A percentile compares a stretch with the other conserved stretches of the same genome.
Conservation (phyloP, 2,329 filamentous ascomycete genomes). For the Trichoderma hamatum region DNA sequence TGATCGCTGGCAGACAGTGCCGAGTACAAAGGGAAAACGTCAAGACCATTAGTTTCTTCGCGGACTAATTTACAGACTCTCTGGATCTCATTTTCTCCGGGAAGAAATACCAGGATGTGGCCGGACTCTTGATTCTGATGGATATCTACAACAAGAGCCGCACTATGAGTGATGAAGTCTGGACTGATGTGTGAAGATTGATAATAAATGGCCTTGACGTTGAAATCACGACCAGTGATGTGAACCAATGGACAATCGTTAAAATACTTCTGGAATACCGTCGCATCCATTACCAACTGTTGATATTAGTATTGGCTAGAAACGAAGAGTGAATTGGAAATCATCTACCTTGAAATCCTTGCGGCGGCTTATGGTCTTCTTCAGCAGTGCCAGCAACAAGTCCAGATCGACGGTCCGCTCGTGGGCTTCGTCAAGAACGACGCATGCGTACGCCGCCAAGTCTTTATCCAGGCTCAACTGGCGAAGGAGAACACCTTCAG, state of each 20-base stretch:
- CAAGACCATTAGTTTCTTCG: not conserved
- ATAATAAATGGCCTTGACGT: slow-evolving; percentile 17
- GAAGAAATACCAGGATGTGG: slow-evolving; percentile 28
- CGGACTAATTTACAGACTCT: slow-evolving; percentile 12
- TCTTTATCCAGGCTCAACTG: not conserved
- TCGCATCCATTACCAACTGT: too few species aligned
- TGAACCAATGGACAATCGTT: slow-evolving; percentile 9
- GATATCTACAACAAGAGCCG: slow-evolving; percentile 3
- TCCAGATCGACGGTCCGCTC: slow-evolving; percentile 26
- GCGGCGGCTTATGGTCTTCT: not conserved
- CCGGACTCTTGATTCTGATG: slow-evolving; percentile 22
- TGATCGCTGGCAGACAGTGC: slow-evolving; percentile 9
- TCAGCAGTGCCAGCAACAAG: slow-evolving; percentile 25
- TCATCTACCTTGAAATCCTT: slow-evolving; percentile 24
- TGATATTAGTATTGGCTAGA: too few species aligned
- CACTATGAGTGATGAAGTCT: not conserved
- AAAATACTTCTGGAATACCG: slow-evolving; percentile 27
- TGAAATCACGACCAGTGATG: not conserved
- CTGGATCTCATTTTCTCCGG: slow-evolving; percentile 23
- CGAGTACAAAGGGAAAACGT: slow-evolving; percentile 25
- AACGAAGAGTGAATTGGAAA: too few species aligned
- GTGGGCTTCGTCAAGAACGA: slow-evolving; percentile 29
- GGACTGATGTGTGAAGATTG: not conserved
- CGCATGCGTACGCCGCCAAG: slow-evolving; percentile 24
- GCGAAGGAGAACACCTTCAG: not conserved